A percentile compares a stretch with the other conserved stretches of the same genome.
These are phyloP conservation scores for Globisporangium recalcitrans DNA, from an alignment of 352 stramenopile species.

Conservation along the genomic window DNA sequence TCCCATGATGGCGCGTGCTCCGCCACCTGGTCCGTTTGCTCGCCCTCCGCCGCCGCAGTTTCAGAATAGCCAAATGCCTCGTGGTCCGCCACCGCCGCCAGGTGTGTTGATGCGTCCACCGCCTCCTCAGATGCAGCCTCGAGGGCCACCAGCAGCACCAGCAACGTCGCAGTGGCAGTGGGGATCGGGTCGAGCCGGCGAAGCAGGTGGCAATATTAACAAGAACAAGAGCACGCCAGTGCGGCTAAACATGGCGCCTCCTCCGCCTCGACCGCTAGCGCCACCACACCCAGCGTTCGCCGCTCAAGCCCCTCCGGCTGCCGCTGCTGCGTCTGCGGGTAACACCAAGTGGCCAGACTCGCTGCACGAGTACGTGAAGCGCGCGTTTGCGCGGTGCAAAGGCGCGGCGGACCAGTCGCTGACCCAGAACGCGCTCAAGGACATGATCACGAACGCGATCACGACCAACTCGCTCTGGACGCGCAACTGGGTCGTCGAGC, in stretches of 20 bases:
- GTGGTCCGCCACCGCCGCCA: constrained; percentile 14
- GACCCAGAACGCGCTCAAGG: constrained; percentile 77
- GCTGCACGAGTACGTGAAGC: constrained; percentile 84
- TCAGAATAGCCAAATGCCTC: constrained; percentile 6
- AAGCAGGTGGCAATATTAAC: constrained; percentile 4
- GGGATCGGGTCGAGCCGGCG: constrained; percentile 32
- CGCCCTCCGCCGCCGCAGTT: constrained; percentile 13
- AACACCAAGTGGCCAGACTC: constrained; percentile 79
- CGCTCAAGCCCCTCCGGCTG: constrained; percentile 11
- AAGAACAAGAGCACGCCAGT: constrained; percentile 29
- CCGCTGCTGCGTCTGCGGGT: constrained; percentile 15
- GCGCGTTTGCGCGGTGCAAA: constrained; percentile 76
- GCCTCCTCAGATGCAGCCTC: constrained; percentile 12
- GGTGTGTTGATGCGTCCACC: constrained; percentile 11
- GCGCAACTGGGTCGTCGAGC: constrained; percentile 75
- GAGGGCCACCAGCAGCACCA: not conserved
- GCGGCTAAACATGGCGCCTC: constrained; percentile 35
- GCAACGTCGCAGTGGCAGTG: constrained; percentile 59
- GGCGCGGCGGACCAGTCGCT: constrained; percentile 66
- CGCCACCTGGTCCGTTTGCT: constrained; percentile 13
- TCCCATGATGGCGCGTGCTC: constrained; percentile 16
- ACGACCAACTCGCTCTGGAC: constrained; percentile 83
- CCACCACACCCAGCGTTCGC: constrained; percentile 13
- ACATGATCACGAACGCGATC: constrained; percentile 80
- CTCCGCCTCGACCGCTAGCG: constrained; percentile 13